phyloP scores from a whole-genome alignment of 2,329 filamentous ascomycete genomes.

The Fonsecaea multimorphosa region DNA sequence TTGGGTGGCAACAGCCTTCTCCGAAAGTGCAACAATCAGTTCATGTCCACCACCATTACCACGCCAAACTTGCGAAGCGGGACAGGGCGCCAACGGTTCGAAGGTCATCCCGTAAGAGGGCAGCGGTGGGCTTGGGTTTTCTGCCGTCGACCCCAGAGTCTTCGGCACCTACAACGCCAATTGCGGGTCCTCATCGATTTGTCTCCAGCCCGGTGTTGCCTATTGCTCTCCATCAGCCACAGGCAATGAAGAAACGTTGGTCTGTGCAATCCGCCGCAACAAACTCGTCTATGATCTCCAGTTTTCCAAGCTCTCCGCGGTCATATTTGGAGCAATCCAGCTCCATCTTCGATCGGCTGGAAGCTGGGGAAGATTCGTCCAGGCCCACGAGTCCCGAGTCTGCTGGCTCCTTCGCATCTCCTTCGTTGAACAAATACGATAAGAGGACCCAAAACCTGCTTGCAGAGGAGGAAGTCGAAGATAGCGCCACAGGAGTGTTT shows the following conservation, averaged over 20 bases:
- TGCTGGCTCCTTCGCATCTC: conserved; percentile 63
- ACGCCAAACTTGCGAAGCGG: conserved; percentile 63
- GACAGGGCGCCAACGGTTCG: conserved; percentile 62
- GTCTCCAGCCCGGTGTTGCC: conserved; percentile 46
- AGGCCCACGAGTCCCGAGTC: conserved; percentile 83
- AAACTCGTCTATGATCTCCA: conserved; percentile 70
- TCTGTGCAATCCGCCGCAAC: conserved; percentile 66
- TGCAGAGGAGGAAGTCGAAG: conserved; percentile 11
- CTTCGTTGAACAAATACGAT: conserved; percentile 61
- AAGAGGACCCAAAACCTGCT: not conserved
- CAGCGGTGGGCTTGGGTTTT: conserved; percentile 23
- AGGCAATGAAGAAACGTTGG: conserved; percentile 67
- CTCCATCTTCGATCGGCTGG: conserved; percentile 77
- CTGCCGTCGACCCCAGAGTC: conserved; percentile 34
- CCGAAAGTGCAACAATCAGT: conserved; percentile 70
- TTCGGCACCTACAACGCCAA: conserved; percentile 44
- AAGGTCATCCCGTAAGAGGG: conserved; percentile 44
- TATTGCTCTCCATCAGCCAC: conserved; percentile 53
- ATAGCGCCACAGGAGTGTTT: not conserved
- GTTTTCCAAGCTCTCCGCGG: conserved; percentile 79
- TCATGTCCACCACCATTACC: conserved; percentile 95
- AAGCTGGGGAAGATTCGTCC: conserved; percentile 69
- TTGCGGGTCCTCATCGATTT: conserved; percentile 41
- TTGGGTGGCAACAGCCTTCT: conserved; percentile 59
- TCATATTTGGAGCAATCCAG: conserved; percentile 71